Conservation (phyloP, 148 eudicot species). For the Polygonum maritimum region DNA sequence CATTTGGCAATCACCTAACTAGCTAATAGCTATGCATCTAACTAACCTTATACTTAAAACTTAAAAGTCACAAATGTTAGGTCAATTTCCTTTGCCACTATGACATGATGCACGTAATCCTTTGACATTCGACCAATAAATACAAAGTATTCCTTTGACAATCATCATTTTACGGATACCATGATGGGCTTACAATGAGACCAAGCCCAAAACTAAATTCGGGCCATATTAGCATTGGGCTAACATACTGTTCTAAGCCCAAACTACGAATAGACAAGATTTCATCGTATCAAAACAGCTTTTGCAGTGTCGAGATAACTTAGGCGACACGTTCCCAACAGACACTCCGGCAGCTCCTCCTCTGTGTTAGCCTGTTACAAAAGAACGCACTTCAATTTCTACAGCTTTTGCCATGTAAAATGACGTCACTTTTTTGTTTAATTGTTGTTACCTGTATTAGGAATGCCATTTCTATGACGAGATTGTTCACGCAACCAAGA, state of each 20-base stretch:
- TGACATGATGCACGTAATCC: too few species aligned
- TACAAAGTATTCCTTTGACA: too few species aligned
- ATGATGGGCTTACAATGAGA: too few species aligned
- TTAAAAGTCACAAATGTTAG: too few species aligned
- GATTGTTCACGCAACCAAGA: constrained; percentile 65
- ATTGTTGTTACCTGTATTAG: constrained; percentile 45
- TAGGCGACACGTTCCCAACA: constrained; percentile 66
- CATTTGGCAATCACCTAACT: too few species aligned
- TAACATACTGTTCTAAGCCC: too few species aligned
- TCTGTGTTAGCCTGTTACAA: constrained; percentile 45
- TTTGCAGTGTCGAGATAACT: constrained; percentile 47
- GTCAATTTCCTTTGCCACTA: too few species aligned
- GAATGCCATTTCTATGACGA: constrained; percentile 67
- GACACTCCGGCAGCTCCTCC: constrained; percentile 66
- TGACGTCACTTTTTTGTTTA: background rate
- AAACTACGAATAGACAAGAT: background rate
- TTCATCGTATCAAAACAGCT: constrained; percentile 19
- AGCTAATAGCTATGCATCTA: too few species aligned
- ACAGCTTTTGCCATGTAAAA: background rate
- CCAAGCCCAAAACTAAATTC: background rate
- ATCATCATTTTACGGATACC: too few species aligned
- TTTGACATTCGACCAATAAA: too few species aligned
- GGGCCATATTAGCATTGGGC: background rate
- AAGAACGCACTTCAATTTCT: too few species aligned
- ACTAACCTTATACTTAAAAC: too few species aligned